Base-by-base conservation (phyloP, 1,284 basidiomycete species). In the Moesziomyces sp. region DNA sequence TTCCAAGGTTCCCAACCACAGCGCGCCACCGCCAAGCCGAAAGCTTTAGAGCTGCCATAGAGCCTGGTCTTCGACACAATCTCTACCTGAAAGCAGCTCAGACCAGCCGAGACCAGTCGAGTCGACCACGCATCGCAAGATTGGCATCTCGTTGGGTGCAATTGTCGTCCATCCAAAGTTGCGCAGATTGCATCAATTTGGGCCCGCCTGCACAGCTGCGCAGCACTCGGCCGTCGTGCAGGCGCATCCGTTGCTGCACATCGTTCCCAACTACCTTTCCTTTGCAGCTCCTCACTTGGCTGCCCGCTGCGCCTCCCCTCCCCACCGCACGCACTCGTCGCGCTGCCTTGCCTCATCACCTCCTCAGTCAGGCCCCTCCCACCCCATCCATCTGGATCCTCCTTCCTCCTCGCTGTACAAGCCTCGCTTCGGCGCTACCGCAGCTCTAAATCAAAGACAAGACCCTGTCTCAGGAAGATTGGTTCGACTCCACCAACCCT, bases 401-500 rank as follows among this genome's bases (percentile, higher is more conserved):
- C 26, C 26, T 28, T 8, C 26, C 26, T 28, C 26, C 4, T 26
- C 35, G 47, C 58, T 61, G 46, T 61, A 58, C 64, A 67, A 50
- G 53, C 58, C 64, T 67, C 64, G 64, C 64, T 67, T 67, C 58
- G 49, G 64, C 64, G 52, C 18, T n/a, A n/a, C 58, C 46, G 40
- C 49, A 67, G 54, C 58, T 61, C 53, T 60, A 66, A 42, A 40
- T 40, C 64, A n/a, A 13, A 50, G 33, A 56, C 58, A 14, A 50
- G 33, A 56, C 58, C 64, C 64, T 61, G 50, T 54, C 47, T 68
- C 65, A 58, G 18, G 13, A 59, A 52, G 33, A 51, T 61, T 53
- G 46, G 14, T 52, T 46, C 28, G n/a, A 21, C 21, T 23, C 19
- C 53, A 48, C 40, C n/a, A 28, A 35, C 52, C 48, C 42, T 30